Base-by-base conservation (phyloP, 441 rosid genomes). In the Populus tomentosa region DNA sequence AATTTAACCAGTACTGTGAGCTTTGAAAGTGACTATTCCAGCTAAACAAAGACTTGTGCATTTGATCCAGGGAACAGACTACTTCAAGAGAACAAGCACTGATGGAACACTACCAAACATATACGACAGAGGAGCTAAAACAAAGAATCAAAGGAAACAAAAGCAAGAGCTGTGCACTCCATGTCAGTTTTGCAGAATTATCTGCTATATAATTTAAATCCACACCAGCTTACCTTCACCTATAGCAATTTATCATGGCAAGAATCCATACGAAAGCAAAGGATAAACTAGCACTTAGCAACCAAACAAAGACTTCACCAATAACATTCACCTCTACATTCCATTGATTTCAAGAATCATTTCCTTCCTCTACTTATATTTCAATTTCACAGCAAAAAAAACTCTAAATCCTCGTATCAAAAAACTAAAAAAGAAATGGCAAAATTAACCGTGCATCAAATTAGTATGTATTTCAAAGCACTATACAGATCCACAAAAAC, bases 401-500 rank as follows among this genome's bases (percentile, higher is more conserved):
- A n/a, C 13, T 18, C 20, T n/a, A 40, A 21, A 42, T 23, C 28
- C n/a, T 16, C 13, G 30, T 10, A 56, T 53, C 4, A 30, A 71
- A 14, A 30, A 6, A 71, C 10, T 24, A 63, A 18, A 8, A 6
- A 6, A 5, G 20, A 33, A 6, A 33, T 20, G 9, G 70, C 62
- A 74, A 40, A 10, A 42, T 42, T 66, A 66, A 13, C 23, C 28
- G 68, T 21, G 69, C 14, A 75, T 75, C 56, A 9, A 56, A 24
- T 35, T 36, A 71, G 26, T 21, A 72, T 18, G 10, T 24, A 11
- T 50, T 67, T n/a, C 65, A 67, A 66, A 78, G 11, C 30, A 36
- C 67, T 46, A 10, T 71, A 77, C 80, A 50, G 7, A 73, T 64
- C 23, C 26, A 7, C 59, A 68, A 30, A 77, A 46, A 38, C 69